Percentiles rank a stretch among this genome's conserved stretches.
phyloP scores from a whole-genome alignment of 2,329 filamentous ascomycete genomes.

The Epichloe sylvatica region DNA sequence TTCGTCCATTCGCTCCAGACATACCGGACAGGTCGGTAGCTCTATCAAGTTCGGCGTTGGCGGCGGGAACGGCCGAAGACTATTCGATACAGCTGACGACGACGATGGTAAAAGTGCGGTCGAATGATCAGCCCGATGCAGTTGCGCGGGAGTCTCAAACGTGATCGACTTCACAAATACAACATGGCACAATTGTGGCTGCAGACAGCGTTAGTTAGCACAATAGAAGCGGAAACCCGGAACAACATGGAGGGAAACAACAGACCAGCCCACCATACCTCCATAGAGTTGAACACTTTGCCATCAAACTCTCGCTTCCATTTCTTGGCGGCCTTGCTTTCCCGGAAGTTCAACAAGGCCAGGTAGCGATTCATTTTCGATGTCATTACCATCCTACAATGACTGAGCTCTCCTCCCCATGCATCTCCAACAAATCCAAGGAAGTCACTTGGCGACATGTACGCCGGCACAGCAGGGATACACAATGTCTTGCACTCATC shows the following conservation, averaged over 20 bases:
- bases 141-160: conserved; percentile 50
- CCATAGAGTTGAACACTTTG: conserved; percentile 81
- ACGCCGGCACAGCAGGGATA: conserved; percentile 86
- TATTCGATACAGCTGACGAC: conserved; percentile 26
- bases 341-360: conserved; percentile 86
- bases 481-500: conserved; percentile 76
- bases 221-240: not conserved
- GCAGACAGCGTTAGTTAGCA: conserved; percentile 8
- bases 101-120: conserved; percentile 29
- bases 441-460: conserved; percentile 82
- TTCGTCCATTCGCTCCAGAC: conserved; percentile 95
- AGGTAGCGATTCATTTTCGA: conserved; percentile 82
- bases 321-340: conserved; percentile 54
- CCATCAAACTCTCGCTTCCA: conserved; percentile 88
- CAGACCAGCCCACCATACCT: conserved; percentile 36
- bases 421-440: conserved; percentile 81
- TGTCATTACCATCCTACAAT: conserved; percentile 90
- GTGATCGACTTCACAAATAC: conserved; percentile 89
- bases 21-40: conserved; percentile 89
- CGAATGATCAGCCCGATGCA: conserved; percentile 43
- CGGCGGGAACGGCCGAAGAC: conserved; percentile 45
- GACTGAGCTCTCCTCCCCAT: conserved; percentile 74
- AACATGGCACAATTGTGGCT: conserved; percentile 85
- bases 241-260: not conserved
- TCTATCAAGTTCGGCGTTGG: conserved; percentile 76